These are phyloP conservation scores for Colletotrichum karsti DNA, from an alignment of 2,329 filamentous ascomycete species.

Conservation along the genomic window DNA sequence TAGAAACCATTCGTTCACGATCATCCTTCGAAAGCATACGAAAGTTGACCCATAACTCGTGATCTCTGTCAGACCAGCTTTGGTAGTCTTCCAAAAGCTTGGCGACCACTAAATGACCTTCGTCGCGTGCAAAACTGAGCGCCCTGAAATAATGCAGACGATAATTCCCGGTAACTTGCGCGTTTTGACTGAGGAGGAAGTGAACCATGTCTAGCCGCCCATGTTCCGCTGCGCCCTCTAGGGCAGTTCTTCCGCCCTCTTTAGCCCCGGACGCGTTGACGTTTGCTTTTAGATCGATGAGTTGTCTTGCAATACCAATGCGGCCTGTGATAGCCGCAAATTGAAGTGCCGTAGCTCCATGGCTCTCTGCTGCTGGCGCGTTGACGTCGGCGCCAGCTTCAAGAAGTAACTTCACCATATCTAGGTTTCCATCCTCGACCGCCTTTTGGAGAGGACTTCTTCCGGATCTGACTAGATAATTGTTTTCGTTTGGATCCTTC, in stretches of 20 bases:
- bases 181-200: accelerated
- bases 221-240: accelerated
- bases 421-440: not conserved
- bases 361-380: accelerated
- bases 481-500: accelerated
- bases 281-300: accelerated
- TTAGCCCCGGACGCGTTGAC: not conserved
- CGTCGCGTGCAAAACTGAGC: accelerated
- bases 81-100: accelerated
- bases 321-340: not conserved
- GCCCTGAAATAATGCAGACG: not conserved
- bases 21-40: too few species aligned
- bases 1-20: not conserved
- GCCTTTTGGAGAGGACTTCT: not conserved
- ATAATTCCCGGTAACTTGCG: accelerated
- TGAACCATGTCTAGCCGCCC: not conserved
- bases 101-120: accelerated
- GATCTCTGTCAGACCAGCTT: accelerated
- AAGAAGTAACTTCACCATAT: accelerated
- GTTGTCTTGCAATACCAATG: not conserved
- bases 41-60: accelerated
- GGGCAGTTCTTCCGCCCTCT: accelerated
- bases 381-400: accelerated
- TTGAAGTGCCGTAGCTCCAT: accelerated
- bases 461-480: accelerated